Percentiles rank a stretch among this genome's conserved stretches.
These are phyloP conservation scores for Xylaria sp. DNA, from an alignment of 2,329 filamentous ascomycete species.

Conservation along the genomic window DNA sequence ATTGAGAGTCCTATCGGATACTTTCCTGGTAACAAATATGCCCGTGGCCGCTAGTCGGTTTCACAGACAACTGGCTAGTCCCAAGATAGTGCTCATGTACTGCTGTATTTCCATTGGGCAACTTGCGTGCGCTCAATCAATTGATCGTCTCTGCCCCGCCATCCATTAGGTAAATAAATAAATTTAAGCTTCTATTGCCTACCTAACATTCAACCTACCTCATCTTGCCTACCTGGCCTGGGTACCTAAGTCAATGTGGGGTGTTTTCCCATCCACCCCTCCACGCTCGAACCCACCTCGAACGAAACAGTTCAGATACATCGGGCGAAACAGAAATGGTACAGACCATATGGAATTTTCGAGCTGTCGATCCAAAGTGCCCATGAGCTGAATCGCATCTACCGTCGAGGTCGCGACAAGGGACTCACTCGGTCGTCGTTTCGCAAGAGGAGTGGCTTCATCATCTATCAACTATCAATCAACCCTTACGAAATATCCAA, in stretches of 20 bases:
- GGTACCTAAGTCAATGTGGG: conserved; percentile 16
- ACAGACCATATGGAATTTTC: background rate
- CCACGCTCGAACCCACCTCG: background rate
- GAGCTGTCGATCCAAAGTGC: background rate
- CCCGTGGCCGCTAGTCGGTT: background rate
- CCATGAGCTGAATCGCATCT: background rate
- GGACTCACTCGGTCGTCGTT: conserved; percentile 2
- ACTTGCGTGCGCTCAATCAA: background rate
- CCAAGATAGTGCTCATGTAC: conserved; percentile 10
- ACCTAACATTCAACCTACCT: too few species aligned
- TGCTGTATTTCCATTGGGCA: conserved; percentile 8
- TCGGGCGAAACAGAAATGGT: conserved; percentile 14
- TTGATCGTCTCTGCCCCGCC: conserved; percentile 8
- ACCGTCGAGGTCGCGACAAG: background rate
- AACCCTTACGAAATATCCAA: background rate
- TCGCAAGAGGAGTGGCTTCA: background rate
- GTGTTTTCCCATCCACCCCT: conserved; percentile 6
- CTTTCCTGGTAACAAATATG: background rate
- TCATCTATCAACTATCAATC: background rate
- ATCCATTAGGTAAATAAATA: background rate
- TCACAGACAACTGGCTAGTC: background rate
- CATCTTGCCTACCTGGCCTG: background rate
- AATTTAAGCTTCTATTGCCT: conserved; percentile 3
- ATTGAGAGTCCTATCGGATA: conserved; percentile 1
- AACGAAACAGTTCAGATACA: conserved; percentile 19